Evolutionary conservation across 345 rosid species (phyloP).

Genomic region (Populus tremula): DNA sequence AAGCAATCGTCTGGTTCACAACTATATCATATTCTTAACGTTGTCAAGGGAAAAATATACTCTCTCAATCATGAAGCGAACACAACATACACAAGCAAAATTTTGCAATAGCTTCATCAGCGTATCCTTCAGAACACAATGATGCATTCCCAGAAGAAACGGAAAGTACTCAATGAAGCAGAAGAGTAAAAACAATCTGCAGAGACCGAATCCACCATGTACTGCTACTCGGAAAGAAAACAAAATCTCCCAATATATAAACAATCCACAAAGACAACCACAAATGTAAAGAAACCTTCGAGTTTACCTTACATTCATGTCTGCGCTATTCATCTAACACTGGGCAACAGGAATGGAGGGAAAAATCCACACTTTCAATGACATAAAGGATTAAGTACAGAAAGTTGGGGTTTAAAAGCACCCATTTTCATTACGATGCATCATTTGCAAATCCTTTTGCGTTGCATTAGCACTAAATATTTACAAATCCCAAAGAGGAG

Average conservation of each 20-base stretch:
- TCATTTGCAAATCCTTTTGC: conserved; percentile 20
- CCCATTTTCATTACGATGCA: conserved; percentile 18
- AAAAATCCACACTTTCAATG: not conserved
- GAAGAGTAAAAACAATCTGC: not conserved
- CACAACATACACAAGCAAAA: not conserved
- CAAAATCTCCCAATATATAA: not conserved
- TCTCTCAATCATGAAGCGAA: not conserved
- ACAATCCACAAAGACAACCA: not conserved
- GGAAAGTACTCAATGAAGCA: not conserved
- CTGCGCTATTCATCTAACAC: not conserved
- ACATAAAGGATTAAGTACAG: conserved; percentile 1
- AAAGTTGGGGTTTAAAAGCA: conserved; percentile 11
- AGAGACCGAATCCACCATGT: not conserved
- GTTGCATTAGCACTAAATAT: conserved; percentile 31
- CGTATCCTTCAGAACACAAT: not conserved
- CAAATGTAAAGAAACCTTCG: not conserved
- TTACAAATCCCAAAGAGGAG: conserved; percentile 41
- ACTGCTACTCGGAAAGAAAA: not conserved
- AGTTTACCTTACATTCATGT: not conserved
- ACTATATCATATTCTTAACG: not conserved
- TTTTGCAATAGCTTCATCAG: not conserved
- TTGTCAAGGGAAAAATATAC: not conserved
- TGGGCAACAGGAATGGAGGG: not conserved
- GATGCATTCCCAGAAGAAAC: not conserved
- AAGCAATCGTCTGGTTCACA: not conserved